Evolutionary conservation across 352 stramenopile species (phyloP).

Genomic region (Pythium guiyangense): DNA sequence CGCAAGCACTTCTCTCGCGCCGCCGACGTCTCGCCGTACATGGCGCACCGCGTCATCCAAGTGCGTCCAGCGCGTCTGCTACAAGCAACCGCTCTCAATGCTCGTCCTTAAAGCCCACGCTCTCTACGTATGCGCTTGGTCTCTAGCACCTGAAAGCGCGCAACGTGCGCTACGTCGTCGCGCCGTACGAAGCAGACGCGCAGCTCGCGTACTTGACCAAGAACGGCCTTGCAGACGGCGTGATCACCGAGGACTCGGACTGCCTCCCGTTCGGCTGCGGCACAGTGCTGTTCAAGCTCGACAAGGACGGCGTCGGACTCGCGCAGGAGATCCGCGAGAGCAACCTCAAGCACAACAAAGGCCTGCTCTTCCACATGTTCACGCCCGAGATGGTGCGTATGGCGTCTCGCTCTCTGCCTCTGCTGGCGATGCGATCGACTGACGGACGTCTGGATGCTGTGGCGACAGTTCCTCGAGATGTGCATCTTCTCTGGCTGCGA

Average conservation of each 20-base stretch:
- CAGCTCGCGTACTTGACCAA: constrained; percentile 92
- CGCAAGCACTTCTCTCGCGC: constrained; percentile 67
- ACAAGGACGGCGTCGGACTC: constrained; percentile 76
- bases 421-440: background rate
- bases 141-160: constrained; percentile 41
- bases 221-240: constrained; percentile 79
- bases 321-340: constrained; percentile 79
- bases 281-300: constrained; percentile 95
- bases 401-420: background rate
- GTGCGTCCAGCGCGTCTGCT: constrained; percentile 15
- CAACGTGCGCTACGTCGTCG: constrained; percentile 90
- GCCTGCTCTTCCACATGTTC: constrained; percentile 73
- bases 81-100: no score
- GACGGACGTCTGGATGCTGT: constrained; percentile 1
- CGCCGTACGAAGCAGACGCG: constrained; percentile 97
- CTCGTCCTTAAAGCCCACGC: no score
- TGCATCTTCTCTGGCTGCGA: constrained; percentile 92
- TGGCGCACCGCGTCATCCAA: constrained; percentile 78
- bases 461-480: constrained; percentile 81
- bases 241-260: constrained; percentile 97
- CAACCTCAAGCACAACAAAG: constrained; percentile 74
- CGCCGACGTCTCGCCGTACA: constrained; percentile 75
- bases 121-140: background rate
- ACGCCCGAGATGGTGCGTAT: constrained; percentile 75
- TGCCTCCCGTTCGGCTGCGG: constrained; percentile 91